Evolutionary conservation across 2,329 filamentous ascomycete species (phyloP).

Genomic region (Ceratocystis ficicola): DNA sequence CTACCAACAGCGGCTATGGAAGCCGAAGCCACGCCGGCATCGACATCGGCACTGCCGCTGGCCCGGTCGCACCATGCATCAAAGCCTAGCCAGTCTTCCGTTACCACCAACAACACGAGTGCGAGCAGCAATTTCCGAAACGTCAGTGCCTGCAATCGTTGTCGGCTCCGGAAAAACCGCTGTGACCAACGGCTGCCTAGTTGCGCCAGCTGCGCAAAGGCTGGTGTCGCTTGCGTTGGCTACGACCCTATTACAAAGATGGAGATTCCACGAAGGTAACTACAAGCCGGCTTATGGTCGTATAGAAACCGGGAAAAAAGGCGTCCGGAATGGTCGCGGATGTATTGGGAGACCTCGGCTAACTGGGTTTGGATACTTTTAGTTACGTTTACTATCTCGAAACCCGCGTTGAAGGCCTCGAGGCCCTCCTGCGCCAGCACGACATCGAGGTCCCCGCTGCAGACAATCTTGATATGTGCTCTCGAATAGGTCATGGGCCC

Average conservation of each 20-base stretch:
- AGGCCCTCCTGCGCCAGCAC: conserved; percentile 58
- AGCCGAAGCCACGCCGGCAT: not conserved
- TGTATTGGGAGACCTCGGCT: not conserved
- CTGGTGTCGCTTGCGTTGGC: conserved; percentile 79
- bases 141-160: conserved; percentile 90
- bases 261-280: conserved; percentile 83
- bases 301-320: too few species aligned
- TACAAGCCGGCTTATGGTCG: conserved; percentile 26
- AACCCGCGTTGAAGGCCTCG: conserved; percentile 70
- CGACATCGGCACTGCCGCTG: not conserved
- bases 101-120: conserved; percentile 35
- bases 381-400: conserved; percentile 95
- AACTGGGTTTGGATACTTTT: conserved; percentile 13
- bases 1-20: not conserved
- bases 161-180: conserved; percentile 80
- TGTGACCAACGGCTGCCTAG: conserved; percentile 89
- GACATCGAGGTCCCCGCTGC: conserved; percentile 61
- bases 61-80: not conserved
- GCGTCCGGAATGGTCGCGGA: too few species aligned
- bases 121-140: conserved; percentile 64
- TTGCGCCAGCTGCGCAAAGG: conserved; percentile 86
- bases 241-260: conserved; percentile 95
- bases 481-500: conserved; percentile 35
- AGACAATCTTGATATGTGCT: conserved; percentile 53
- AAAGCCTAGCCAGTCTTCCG: conserved; percentile 21